Evolutionary conservation across 106 monocot species (phyloP).

Genomic region (Gastrodia elata): DNA sequence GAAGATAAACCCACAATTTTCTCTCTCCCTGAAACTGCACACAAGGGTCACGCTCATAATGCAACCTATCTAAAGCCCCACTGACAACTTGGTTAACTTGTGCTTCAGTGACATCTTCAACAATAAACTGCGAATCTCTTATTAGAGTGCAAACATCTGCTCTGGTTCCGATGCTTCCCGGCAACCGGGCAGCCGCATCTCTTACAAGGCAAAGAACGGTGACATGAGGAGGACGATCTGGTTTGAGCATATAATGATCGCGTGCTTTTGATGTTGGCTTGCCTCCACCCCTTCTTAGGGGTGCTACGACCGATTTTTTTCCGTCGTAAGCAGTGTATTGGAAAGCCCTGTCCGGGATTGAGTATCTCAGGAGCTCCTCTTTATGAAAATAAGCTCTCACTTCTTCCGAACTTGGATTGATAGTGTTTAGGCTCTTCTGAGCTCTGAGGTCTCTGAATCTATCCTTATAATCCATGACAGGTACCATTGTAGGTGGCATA

Average conservation of each 20-base stretch:
- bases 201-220: conserved; percentile 92
- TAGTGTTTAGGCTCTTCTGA: conserved; percentile 86
- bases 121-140: conserved; percentile 85
- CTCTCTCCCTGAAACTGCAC: conserved; percentile 81
- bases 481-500: conserved; percentile 47
- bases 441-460: conserved; percentile 89
- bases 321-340: conserved; percentile 84
- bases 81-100: conserved; percentile 89
- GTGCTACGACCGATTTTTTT: conserved; percentile 83
- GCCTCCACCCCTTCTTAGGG: conserved; percentile 86
- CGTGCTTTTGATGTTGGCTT: conserved; percentile 95
- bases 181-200: conserved; percentile 89
- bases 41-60: conserved; percentile 97
- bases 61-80: conserved; percentile 92
- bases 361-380: conserved; percentile 78
- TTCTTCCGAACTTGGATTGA: conserved; percentile 76
- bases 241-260: conserved; percentile 92
- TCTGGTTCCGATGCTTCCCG: conserved; percentile 89
- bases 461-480: conserved; percentile 67
- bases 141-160: conserved; percentile 92
- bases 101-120: conserved; percentile 71
- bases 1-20: conserved; percentile 93
- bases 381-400: conserved; percentile 64
- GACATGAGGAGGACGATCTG: conserved; percentile 85
- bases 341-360: conserved; percentile 86